These are phyloP conservation scores for Candida khao-thaluensis DNA, from an alignment of 805 yeast species.

Conservation along the genomic window DNA sequence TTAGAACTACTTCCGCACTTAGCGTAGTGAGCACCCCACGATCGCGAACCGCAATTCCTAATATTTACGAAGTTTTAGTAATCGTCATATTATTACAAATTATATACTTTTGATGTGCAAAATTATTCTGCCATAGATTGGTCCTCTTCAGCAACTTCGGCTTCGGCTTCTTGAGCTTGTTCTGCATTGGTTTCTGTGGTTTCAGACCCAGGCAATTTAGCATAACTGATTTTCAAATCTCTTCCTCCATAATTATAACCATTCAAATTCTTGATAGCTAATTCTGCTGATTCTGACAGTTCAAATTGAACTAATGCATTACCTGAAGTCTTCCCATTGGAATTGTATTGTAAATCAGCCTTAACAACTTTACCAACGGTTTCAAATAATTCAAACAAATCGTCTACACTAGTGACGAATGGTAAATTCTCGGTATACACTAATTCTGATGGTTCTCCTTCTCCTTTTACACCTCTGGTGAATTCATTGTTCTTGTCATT, in stretches of 20 bases:
- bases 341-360: slow-evolving; percentile 67
- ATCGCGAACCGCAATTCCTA: too few relatives aligned
- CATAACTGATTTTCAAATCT: slow-evolving; percentile 66
- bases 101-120: slow-evolving; percentile 4
- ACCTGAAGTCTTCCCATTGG: slow-evolving; percentile 69
- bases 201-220: slow-evolving; percentile 22
- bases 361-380: slow-evolving; percentile 72
- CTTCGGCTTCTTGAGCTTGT: neutral
- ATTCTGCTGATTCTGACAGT: slow-evolving; percentile 62
- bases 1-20: neutral
- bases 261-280: slow-evolving; percentile 72
- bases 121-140: slow-evolving; percentile 1
- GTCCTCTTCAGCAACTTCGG: slow-evolving; percentile 2
- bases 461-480: slow-evolving; percentile 64
- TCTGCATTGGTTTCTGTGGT: neutral
- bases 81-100: slow-evolving; percentile 1
- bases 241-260: slow-evolving; percentile 85
- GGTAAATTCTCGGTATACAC: slow-evolving; percentile 81
- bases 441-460: slow-evolving; percentile 47
- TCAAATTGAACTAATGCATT: slow-evolving; percentile 82
- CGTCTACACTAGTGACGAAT: slow-evolving; percentile 82
- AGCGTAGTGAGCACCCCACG: neutral
- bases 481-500: slow-evolving; percentile 49
- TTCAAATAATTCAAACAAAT: slow-evolving; percentile 80
- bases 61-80: neutral